Evolutionary conservation across 345 rosid genomes (phyloP).

Genomic region (Noccaea caerulescens): DNA sequence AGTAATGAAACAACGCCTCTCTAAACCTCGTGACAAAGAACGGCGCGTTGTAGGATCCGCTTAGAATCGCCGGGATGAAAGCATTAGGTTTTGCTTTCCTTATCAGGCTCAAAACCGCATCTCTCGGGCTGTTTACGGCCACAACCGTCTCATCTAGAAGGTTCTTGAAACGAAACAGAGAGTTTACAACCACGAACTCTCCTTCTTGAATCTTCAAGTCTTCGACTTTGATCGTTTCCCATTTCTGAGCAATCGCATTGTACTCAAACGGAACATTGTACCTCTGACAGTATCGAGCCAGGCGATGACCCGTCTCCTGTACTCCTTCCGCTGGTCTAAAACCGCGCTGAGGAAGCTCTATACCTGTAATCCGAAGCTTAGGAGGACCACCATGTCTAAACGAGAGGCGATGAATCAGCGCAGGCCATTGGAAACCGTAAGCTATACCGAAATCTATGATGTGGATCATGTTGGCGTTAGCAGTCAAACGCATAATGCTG

Average conservation of each 20-base stretch:
- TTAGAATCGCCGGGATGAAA: constrained; percentile 49
- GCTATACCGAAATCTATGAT: constrained; percentile 80
- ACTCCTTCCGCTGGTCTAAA: constrained; percentile 80
- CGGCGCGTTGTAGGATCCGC: constrained; percentile 71
- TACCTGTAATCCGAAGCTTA: constrained; percentile 79
- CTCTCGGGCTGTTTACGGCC: constrained; percentile 57
- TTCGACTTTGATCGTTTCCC: constrained; percentile 68
- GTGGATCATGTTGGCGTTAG: constrained; percentile 58
- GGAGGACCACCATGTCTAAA: constrained; percentile 65
- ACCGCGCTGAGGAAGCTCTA: constrained; percentile 79
- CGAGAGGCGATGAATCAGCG: constrained; percentile 64
- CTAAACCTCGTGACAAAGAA: constrained; percentile 76
- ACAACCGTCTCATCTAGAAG: constrained; percentile 69
- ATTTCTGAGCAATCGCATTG: constrained; percentile 66
- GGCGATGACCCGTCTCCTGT: constrained; percentile 65
- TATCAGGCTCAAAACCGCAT: constrained; percentile 60
- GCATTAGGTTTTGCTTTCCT: constrained; percentile 62
- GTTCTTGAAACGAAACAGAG: constrained; percentile 62
- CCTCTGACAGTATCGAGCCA: constrained; percentile 69
- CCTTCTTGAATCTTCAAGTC: constrained; percentile 57
- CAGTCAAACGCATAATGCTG: constrained; percentile 53
- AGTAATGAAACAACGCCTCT: constrained; percentile 80
- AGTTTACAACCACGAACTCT: constrained; percentile 69
- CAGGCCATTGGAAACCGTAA: constrained; percentile 89
- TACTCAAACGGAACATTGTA: constrained; percentile 77